Evolutionary conservation across 169 alveolate genomes (phyloP), one percentile per base, ranked within the genome.

Genomic region (Plasmodium relictum): DNA sequence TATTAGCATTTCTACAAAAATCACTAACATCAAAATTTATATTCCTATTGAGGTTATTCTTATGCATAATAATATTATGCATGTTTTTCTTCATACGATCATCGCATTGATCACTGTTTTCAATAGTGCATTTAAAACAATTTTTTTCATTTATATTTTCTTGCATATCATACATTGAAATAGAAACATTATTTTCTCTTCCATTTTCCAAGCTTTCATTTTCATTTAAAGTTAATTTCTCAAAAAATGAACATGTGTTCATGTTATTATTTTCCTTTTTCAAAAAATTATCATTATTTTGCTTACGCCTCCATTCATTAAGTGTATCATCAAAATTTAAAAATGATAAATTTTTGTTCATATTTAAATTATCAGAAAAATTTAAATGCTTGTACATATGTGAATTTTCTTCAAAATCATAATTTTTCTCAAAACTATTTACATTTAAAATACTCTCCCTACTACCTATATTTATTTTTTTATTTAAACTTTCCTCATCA

Each of bases 371-470:
- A 54, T 54, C 4, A 54, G 88, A n/a, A 12, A 59, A 22, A 37
- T 59, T 65, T 59, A 74, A 58, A 20, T 20, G 44, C 20, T 74
- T 74, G 6, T 74, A 65, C 39, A 74, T 24, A 20, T 74, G 44
- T 16, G 45, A 12, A 22, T 37, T 59, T 9, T 26, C 73, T 54
- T 59, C 73, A 18, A 22, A 59, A 7, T 74, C 39, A 48, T 14
- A 14, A 48, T 50, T 24, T 48, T 74, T 59, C 24, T 42, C 88
- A 20, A 41, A 58, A 59, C 37, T 18, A 22, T 50, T 59, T 31
- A n/a, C 24, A 74, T 59, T 59, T 12, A 24, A 48, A 16, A 37
- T 22, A 20, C 58, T 54, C 1, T 20, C 58, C 9, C 18, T 74
- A 42, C 14, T 6, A 0, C 56, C 9, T 14, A 41, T 9, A 24